Percentiles rank a stretch among this genome's conserved stretches.
phyloP scores from a whole-genome alignment of 192 early-diverging fungal genomes.

The Podila epicladia region DNA sequence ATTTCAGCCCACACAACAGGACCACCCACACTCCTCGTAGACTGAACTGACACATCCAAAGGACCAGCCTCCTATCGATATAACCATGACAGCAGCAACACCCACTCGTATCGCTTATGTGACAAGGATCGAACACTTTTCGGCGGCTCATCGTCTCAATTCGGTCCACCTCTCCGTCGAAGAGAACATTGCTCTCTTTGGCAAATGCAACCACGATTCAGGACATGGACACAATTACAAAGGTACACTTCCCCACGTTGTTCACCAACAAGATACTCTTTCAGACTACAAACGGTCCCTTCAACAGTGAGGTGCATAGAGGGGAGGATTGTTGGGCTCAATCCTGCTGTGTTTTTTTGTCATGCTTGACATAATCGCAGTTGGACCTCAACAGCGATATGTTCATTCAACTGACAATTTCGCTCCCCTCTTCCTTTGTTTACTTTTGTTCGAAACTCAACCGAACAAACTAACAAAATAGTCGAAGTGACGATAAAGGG shows the following conservation, averaged over 20 bases:
- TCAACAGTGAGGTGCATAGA: too few relatives aligned
- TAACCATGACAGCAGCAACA: conserved; percentile 31
- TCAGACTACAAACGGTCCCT: too few relatives aligned
- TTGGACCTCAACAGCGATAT: too few relatives aligned
- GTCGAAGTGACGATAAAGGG: conserved; percentile 80
- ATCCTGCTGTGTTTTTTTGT: background rate
- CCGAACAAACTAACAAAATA: conserved; percentile 8
- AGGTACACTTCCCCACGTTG: conserved; percentile 48
- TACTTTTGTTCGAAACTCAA: too few relatives aligned
- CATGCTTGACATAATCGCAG: background rate
- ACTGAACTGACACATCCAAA: background rate
- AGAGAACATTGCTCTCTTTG: conserved; percentile 80
- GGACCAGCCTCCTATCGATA: background rate
- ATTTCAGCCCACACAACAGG: too few relatives aligned
- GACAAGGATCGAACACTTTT: conserved; percentile 82
- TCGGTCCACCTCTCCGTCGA: conserved; percentile 74
- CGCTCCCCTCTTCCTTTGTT: too few relatives aligned
- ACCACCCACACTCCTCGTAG: background rate
- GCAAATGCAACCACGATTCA: conserved; percentile 88
- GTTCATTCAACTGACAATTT: too few relatives aligned
- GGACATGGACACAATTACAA: conserved; percentile 95
- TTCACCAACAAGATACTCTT: background rate
- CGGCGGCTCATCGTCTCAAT: conserved; percentile 90
- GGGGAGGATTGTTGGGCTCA: too few relatives aligned
- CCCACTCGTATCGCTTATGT: conserved; percentile 70